Evolutionary conservation across 2,329 filamentous ascomycete genomes (phyloP).

Genomic region (Pseudogymnoascus sp.): DNA sequence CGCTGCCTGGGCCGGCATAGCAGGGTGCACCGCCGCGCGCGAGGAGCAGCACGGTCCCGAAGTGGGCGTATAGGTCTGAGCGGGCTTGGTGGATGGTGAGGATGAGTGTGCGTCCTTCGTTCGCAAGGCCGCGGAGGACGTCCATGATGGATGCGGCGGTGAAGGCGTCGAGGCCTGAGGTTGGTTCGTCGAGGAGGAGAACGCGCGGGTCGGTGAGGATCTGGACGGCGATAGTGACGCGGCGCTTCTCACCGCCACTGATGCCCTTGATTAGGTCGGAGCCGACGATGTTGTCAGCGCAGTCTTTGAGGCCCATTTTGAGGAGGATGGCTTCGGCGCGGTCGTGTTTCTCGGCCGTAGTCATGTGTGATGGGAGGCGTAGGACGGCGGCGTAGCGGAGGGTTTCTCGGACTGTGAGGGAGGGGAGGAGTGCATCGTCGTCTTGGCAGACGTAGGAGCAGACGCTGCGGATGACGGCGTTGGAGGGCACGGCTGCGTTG

Average conservation of each 20-base stretch:
- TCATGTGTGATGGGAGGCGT: slow-evolving; percentile 64
- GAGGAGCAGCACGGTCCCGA: slow-evolving; percentile 64
- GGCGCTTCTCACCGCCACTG: slow-evolving; percentile 70
- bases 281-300: slow-evolving; percentile 66
- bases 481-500: slow-evolving; percentile 61
- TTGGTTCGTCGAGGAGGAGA: slow-evolving; percentile 67
- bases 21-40: slow-evolving; percentile 62
- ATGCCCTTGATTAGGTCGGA: slow-evolving; percentile 69
- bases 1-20: slow-evolving; percentile 55
- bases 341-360: slow-evolving; percentile 55
- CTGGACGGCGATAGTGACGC: slow-evolving; percentile 71
- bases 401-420: slow-evolving; percentile 68
- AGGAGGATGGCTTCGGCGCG: slow-evolving; percentile 64
- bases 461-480: slow-evolving; percentile 61
- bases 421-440: slow-evolving; percentile 67
- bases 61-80: slow-evolving; percentile 63
- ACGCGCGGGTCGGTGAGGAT: slow-evolving; percentile 69
- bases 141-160: slow-evolving; percentile 71
- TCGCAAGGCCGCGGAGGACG: slow-evolving; percentile 61
- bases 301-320: slow-evolving; percentile 72
- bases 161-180: slow-evolving; percentile 69
- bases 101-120: slow-evolving; percentile 66
- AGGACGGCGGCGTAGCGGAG: slow-evolving; percentile 64
- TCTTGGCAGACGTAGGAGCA: slow-evolving; percentile 74
- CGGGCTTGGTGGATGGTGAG: slow-evolving; percentile 74